Evolutionary conservation across 1,284 basidiomycete species (phyloP).

Genomic region (Tilletia caries): DNA sequence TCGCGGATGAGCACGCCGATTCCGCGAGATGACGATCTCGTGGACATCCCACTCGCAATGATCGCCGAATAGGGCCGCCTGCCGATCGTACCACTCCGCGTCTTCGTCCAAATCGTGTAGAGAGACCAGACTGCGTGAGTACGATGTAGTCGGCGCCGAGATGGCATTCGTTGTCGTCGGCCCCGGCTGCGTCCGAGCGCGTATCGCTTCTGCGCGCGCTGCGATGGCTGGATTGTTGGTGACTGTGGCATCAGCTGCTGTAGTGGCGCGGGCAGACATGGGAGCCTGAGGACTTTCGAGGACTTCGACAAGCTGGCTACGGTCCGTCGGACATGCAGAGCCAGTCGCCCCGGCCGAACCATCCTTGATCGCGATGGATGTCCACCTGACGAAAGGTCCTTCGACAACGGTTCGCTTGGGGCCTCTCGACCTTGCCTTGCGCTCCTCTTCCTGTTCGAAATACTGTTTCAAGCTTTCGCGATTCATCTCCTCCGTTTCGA

Average conservation of each 20-base stretch:
- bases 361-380: conserved; percentile 59
- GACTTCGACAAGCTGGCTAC: neutral
- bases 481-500: conserved; percentile 80
- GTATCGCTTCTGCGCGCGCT: neutral
- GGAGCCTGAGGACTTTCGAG: neutral
- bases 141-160: neutral
- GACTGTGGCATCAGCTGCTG: neutral
- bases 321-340: too few species aligned
- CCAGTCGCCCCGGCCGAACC: neutral
- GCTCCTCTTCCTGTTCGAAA: conserved; percentile 73
- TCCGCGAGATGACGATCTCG: conserved; percentile 53
- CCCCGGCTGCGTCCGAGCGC: neutral
- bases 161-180: neutral
- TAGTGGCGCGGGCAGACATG: neutral
- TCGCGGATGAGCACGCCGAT: conserved; percentile 54
- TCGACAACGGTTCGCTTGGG: conserved; percentile 62
- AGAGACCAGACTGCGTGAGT: conserved; percentile 38
- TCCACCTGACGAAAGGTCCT: conserved; percentile 71
- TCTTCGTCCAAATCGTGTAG: conserved; percentile 29
- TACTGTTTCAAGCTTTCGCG: conserved; percentile 73
- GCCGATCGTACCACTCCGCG: conserved; percentile 65
- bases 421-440: conserved; percentile 66
- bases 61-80: conserved; percentile 71
- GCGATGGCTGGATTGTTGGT: neutral
- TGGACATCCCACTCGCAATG: conserved; percentile 57